phyloP scores from a whole-genome alignment of 2,329 filamentous ascomycete genomes.

The Xylariaceae sp. region DNA sequence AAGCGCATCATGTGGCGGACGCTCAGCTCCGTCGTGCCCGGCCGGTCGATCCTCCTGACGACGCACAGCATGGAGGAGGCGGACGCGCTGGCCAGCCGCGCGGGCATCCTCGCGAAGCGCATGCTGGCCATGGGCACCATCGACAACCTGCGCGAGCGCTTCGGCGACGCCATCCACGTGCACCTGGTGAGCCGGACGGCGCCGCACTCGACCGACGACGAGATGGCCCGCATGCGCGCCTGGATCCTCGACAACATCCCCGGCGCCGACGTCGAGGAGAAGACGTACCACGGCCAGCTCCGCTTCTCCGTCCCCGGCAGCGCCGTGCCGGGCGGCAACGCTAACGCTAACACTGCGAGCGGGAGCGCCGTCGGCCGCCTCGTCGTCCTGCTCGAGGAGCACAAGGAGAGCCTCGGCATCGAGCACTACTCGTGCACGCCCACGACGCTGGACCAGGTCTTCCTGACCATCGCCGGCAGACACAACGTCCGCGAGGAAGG shows the following conservation, averaged over 20 bases:
- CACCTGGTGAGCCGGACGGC: slow-evolving; percentile 73
- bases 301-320: slow-evolving; percentile 69
- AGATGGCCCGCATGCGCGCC: slow-evolving; percentile 58
- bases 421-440: slow-evolving; percentile 84
- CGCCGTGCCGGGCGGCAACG: slow-evolving; percentile 43
- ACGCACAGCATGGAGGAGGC: slow-evolving; percentile 97
- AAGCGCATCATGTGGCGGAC: slow-evolving; percentile 94
- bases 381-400: slow-evolving; percentile 67
- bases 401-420: slow-evolving; percentile 62
- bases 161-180: slow-evolving; percentile 74
- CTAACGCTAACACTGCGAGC: too few species aligned
- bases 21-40: slow-evolving; percentile 64
- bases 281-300: slow-evolving; percentile 79
- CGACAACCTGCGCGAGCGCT: slow-evolving; percentile 64
- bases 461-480: slow-evolving; percentile 74
- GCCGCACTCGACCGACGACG: slow-evolving; percentile 63
- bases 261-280: slow-evolving; percentile 62
- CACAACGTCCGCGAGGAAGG: slow-evolving; percentile 73
- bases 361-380: slow-evolving; percentile 60
- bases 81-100: slow-evolving; percentile 75
- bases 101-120: slow-evolving; percentile 76
- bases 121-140: slow-evolving; percentile 83
- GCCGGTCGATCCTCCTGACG: slow-evolving; percentile 79
- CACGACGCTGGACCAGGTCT: slow-evolving; percentile 86
- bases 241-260: slow-evolving; percentile 63